These are phyloP conservation scores for Bjerkandera adusta DNA, from an alignment of 1,284 basidiomycete species.

Conservation along the genomic window DNA sequence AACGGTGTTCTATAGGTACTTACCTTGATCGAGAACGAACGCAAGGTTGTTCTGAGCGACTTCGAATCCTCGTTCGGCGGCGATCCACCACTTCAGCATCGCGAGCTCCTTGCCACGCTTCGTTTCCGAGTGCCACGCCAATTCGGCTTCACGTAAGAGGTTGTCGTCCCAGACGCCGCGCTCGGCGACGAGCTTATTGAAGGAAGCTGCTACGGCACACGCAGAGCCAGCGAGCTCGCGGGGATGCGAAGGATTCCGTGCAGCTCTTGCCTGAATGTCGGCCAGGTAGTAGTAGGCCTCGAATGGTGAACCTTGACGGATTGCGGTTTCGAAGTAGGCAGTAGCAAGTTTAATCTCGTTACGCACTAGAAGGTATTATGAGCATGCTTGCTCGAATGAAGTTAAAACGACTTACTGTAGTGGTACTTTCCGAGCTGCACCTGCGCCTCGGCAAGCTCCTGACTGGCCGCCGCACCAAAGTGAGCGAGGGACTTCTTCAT, in stretches of 20 bases:
- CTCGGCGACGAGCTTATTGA: slow-evolving; percentile 88
- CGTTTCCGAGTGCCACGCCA: slow-evolving; percentile 73
- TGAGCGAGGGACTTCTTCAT: slow-evolving; percentile 64
- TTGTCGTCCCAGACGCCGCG: slow-evolving; percentile 87
- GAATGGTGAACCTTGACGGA: slow-evolving; percentile 84
- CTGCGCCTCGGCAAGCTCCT: slow-evolving; percentile 87
- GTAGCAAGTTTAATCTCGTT: slow-evolving; percentile 65
- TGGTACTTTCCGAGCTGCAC: slow-evolving; percentile 88
- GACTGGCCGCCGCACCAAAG: slow-evolving; percentile 81
- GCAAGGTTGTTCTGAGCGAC: slow-evolving; percentile 96
- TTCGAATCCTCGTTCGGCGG: slow-evolving; percentile 91
- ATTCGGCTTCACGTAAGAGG: slow-evolving; percentile 80
- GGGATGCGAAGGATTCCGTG: slow-evolving; percentile 41
- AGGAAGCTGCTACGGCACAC: slow-evolving; percentile 85
- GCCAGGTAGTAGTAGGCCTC: slow-evolving; percentile 93
- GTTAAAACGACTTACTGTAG: slow-evolving; percentile 53
- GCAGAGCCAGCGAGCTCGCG: slow-evolving; percentile 56
- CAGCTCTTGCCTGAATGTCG: slow-evolving; percentile 66
- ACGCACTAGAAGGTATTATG: slow-evolving; percentile 43
- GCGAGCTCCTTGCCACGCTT: slow-evolving; percentile 68
- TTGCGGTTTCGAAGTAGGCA: slow-evolving; percentile 77
- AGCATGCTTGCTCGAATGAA: background rate
- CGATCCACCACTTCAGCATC: slow-evolving; percentile 92
- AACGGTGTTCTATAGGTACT: slow-evolving; percentile 18
- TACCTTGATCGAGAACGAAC: slow-evolving; percentile 88